These are phyloP conservation scores for Arthromyces matolae DNA, from an alignment of 768 basidiomycete species.

Conservation along the genomic window DNA sequence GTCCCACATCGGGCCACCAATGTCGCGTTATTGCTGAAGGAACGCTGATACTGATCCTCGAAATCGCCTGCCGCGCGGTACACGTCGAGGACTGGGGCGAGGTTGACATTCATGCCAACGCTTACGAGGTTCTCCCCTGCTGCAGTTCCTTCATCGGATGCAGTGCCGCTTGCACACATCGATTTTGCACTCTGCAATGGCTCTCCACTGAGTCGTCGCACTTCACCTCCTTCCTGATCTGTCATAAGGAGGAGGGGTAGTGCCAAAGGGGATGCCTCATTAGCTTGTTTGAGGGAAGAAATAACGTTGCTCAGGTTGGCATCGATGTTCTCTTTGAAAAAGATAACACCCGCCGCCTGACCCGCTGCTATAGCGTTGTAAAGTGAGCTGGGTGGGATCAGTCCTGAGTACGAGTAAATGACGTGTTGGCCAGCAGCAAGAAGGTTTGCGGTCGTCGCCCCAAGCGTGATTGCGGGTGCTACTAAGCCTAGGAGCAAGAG, in stretches of 20 bases:
- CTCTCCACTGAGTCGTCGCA: slow-evolving; percentile 13
- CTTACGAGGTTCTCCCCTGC: slow-evolving; percentile 12
- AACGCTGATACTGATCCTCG: slow-evolving; percentile 13
- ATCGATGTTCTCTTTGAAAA: slow-evolving; percentile 14
- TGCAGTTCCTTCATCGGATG: slow-evolving; percentile 6
- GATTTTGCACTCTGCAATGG: slow-evolving; percentile 14
- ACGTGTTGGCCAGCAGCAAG: slow-evolving; percentile 14
- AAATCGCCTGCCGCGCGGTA: slow-evolving; percentile 15
- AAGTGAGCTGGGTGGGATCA: slow-evolving; percentile 11
- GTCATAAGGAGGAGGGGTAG: slow-evolving; percentile 16
- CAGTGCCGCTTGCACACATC: slow-evolving; percentile 11
- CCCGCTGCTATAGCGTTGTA: slow-evolving; percentile 12
- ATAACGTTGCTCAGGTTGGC: slow-evolving; percentile 9
- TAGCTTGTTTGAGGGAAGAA: slow-evolving; percentile 12
- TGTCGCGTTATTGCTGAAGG: slow-evolving; percentile 13
- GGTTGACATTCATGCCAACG: slow-evolving; percentile 16
- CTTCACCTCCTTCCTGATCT: slow-evolving; percentile 17
- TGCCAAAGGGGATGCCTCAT: slow-evolving; percentile 9
- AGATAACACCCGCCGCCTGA: slow-evolving; percentile 13
- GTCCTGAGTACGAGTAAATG: slow-evolving; percentile 14
- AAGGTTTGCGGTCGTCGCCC: slow-evolving; percentile 9
- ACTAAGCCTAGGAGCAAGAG: slow-evolving; percentile 3
- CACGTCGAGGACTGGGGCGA: slow-evolving; percentile 16
- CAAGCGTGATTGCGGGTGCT: background rate
- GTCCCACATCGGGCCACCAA: slow-evolving; percentile 8